Evolutionary conservation across 164 flowering plant genomes (phyloP).

Genomic region (Cinnamomum micranthum): DNA sequence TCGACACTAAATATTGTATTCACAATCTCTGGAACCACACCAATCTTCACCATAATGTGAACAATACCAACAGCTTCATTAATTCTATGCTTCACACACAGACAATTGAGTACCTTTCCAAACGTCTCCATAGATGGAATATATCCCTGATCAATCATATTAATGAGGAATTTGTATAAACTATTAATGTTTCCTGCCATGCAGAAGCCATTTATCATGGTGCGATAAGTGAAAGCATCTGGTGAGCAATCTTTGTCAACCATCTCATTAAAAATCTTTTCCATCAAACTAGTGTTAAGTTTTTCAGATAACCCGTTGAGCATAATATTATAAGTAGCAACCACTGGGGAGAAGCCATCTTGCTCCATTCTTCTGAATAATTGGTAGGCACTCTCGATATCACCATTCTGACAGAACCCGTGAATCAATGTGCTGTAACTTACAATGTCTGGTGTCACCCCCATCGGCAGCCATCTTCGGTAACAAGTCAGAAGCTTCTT

Average conservation of each 20-base stretch:
- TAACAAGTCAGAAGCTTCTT: slow-evolving; percentile 55
- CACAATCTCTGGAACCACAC: slow-evolving; percentile 75
- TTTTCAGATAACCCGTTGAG: slow-evolving; percentile 61
- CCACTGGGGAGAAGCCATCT: slow-evolving; percentile 39
- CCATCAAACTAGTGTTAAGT: slow-evolving; percentile 46
- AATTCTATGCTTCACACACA: slow-evolving; percentile 55
- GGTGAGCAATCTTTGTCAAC: slow-evolving; percentile 38
- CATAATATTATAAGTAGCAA: slow-evolving; percentile 68
- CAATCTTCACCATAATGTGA: slow-evolving; percentile 64
- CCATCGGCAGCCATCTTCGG: slow-evolving; percentile 50
- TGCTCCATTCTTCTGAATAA: slow-evolving; percentile 52
- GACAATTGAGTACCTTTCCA: slow-evolving; percentile 76
- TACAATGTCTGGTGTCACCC: slow-evolving; percentile 53
- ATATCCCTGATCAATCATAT: slow-evolving; percentile 48
- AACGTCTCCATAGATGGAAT: slow-evolving; percentile 64
- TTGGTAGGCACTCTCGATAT: slow-evolving; percentile 55
- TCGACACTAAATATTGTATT: slow-evolving; percentile 66
- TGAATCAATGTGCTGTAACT: slow-evolving; percentile 59
- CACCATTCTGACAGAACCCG: slow-evolving; percentile 62
- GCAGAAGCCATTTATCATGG: slow-evolving; percentile 78
- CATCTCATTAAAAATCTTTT: slow-evolving; percentile 63
- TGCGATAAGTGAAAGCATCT: slow-evolving; percentile 66
- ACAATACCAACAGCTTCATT: slow-evolving; percentile 68
- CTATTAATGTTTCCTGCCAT: slow-evolving; percentile 50
- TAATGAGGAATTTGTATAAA: slow-evolving; percentile 49